Conservation (phyloP, 352 stramenopile species). For the Phytophthora capsici region DNA sequence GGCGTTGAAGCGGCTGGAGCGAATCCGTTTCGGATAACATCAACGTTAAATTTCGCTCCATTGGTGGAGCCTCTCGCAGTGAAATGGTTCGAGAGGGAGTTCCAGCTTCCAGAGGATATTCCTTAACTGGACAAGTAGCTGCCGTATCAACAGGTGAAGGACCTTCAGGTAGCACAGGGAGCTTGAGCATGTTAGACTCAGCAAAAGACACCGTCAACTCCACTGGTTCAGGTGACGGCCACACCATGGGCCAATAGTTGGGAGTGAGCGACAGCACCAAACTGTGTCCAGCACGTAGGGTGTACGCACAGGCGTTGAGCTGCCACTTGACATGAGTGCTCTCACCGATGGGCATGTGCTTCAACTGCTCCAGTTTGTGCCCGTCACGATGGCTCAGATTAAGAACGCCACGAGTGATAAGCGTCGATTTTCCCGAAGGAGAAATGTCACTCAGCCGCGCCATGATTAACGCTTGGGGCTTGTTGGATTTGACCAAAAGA, state of each 20-base stretch:
- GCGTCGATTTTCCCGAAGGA: conserved; percentile 45
- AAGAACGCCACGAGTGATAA: conserved; percentile 51
- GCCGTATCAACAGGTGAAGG: neutral
- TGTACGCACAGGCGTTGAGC: conserved; percentile 58
- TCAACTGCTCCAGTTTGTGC: conserved; percentile 37
- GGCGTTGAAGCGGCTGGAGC: conserved; percentile 36
- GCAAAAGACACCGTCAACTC: conserved; percentile 40
- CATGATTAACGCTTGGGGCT: conserved; percentile 46
- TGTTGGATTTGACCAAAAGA: conserved; percentile 42
- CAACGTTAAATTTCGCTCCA: conserved; percentile 43
- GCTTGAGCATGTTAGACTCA: conserved; percentile 37
- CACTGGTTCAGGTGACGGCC: conserved; percentile 51
- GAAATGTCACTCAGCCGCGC: conserved; percentile 53
- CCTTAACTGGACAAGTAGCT: conserved; percentile 35
- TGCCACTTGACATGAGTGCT: conserved; percentile 35
- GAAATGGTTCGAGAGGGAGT: conserved; percentile 39
- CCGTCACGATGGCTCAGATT: conserved; percentile 54
- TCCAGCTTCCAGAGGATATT: conserved; percentile 42
- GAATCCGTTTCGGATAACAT: conserved; percentile 47
- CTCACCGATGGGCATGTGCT: conserved; percentile 42
- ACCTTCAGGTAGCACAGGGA: conserved; percentile 34
- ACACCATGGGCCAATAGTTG: conserved; percentile 62
- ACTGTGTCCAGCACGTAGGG: conserved; percentile 34
- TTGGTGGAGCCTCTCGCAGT: conserved; percentile 37
- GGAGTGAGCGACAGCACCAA: conserved; percentile 47